Evolutionary conservation across 176 grass and related monocot species (phyloP).

Genomic region (Eragrostis nindensis): DNA sequence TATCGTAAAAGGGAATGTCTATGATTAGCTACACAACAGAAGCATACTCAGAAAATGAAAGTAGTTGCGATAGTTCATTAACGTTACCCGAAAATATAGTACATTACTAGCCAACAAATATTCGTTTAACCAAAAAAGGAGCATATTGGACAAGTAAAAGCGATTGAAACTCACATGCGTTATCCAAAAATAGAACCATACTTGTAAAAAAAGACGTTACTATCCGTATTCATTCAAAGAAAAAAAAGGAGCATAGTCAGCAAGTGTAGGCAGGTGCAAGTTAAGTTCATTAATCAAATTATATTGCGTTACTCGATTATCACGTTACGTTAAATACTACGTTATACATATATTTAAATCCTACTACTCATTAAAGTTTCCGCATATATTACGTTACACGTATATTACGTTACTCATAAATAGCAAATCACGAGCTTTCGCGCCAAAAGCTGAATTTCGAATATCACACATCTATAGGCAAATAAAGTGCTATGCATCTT

Average conservation of each 20-base stretch:
- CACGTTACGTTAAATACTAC: too few relatives aligned
- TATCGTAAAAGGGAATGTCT: background rate
- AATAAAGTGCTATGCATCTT: background rate
- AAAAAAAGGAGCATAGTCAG: background rate
- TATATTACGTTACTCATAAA: background rate
- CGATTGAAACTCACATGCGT: too few relatives aligned
- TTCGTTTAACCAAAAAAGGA: too few relatives aligned
- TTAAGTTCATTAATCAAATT: background rate
- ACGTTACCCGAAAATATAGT: too few relatives aligned
- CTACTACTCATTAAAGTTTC: too few relatives aligned
- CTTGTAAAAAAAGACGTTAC: too few relatives aligned
- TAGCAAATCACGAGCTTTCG: slow-evolving; percentile 15
- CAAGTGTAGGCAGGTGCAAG: background rate
- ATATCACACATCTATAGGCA: slow-evolving; percentile 14
- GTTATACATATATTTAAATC: too few relatives aligned
- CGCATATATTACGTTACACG: too few relatives aligned
- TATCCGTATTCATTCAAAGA: background rate
- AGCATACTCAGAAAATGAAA: background rate
- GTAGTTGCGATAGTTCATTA: too few relatives aligned
- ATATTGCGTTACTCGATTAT: background rate
- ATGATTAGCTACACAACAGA: background rate
- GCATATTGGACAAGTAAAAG: too few relatives aligned
- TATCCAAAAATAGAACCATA: too few relatives aligned
- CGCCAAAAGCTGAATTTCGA: background rate
- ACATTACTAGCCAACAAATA: too few relatives aligned